A percentile compares a stretch with the other conserved stretches of the same genome.
Evolutionary conservation across 2,329 filamentous ascomycete species (phyloP).

Genomic region (Fusarium cyanostomum): DNA sequence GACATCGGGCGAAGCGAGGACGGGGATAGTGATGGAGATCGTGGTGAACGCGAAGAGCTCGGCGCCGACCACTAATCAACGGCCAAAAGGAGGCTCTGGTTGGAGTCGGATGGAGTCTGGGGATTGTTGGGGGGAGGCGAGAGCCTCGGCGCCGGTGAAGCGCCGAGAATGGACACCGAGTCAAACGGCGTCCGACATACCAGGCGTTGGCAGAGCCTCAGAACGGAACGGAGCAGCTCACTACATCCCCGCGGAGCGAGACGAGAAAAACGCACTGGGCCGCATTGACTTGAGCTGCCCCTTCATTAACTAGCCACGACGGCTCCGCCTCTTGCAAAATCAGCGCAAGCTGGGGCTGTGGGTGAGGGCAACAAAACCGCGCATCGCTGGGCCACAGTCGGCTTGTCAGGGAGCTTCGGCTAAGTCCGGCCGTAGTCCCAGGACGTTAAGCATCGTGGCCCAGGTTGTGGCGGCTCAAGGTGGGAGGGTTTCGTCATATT

Average conservation of each 20-base stretch:
- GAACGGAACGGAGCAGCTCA: conserved; percentile 5
- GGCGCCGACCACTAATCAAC: conserved; percentile 34
- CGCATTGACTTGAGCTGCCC: conserved; percentile 35
- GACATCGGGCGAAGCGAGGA: conserved; percentile 54
- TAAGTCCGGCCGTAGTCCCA: conserved; percentile 43
- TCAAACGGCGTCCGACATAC: conserved; percentile 22
- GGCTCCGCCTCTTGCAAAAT: conserved; percentile 32
- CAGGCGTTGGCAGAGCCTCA: conserved; percentile 33
- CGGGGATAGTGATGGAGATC: conserved; percentile 34
- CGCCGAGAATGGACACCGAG: conserved; percentile 43
- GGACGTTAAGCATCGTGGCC: conserved; percentile 33
- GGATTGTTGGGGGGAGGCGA: conserved; percentile 22
- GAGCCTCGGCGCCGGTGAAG: conserved; percentile 45
- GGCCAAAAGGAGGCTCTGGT: conserved; percentile 35
- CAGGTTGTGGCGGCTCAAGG: conserved; percentile 20
- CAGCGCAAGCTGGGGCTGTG: conserved; percentile 32
- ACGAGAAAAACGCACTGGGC: conserved; percentile 22
- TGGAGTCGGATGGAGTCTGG: conserved; percentile 31
- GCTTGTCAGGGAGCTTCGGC: conserved; percentile 38
- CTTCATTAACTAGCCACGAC: conserved; percentile 33
- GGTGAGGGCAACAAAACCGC: conserved; percentile 37
- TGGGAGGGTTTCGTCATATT: conserved; percentile 36
- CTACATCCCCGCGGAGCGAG: conserved; percentile 26
- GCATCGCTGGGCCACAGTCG: conserved; percentile 41
- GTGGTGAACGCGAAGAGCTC: conserved; percentile 30